phyloP scores from a whole-genome alignment of 2,329 filamentous ascomycete species.

The Chaetomiaceae sp. region DNA sequence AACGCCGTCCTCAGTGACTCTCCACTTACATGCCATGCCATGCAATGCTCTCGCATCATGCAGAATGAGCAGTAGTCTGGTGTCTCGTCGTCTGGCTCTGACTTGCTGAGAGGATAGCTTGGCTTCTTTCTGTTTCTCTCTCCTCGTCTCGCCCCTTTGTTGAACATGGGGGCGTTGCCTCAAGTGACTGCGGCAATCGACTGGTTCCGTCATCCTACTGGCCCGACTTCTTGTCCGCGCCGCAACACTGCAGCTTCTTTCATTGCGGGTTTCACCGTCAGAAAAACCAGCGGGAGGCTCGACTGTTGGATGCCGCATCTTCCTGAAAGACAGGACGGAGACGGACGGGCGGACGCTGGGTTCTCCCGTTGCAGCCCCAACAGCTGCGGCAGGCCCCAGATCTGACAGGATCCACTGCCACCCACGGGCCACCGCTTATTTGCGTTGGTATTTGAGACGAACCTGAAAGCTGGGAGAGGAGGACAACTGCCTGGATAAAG shows the following conservation, averaged over 20 bases:
- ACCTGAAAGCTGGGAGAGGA: too few species aligned
- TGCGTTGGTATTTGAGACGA: too few species aligned
- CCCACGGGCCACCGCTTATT: background rate
- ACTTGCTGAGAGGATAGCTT: background rate
- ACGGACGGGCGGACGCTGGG: constrained; percentile 1
- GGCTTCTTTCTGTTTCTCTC: background rate
- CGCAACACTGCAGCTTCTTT: background rate
- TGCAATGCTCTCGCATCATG: background rate
- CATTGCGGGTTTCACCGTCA: background rate
- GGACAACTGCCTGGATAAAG: too few species aligned
- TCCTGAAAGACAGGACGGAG: too few species aligned
- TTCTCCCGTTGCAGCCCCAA: too few species aligned
- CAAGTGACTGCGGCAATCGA: background rate
- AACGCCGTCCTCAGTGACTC: background rate
- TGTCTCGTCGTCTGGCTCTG: too few species aligned
- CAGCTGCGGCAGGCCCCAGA: background rate
- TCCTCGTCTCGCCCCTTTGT: background rate
- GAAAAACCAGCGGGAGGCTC: background rate
- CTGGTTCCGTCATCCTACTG: background rate
- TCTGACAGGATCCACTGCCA: too few species aligned
- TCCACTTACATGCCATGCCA: background rate
- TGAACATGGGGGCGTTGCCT: background rate
- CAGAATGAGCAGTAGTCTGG: too few species aligned
- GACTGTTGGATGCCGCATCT: constrained; percentile 1
- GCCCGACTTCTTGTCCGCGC: background rate